Evolutionary conservation across 176 grass and related monocot species (phyloP).

Genomic region (Urochloa ruziziensis): DNA sequence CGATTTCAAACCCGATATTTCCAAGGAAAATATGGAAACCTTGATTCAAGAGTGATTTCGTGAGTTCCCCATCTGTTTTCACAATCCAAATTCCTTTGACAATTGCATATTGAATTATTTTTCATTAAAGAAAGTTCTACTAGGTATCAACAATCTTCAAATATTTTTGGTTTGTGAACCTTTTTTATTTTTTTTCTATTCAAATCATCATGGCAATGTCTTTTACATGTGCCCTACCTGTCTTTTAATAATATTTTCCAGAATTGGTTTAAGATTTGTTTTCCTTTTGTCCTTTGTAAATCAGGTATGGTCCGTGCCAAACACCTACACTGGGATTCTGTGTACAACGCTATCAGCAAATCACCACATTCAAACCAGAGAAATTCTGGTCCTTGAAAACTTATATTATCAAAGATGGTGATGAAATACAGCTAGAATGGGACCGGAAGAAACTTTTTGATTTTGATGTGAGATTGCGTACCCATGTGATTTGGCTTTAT

Average conservation of each 20-base stretch:
- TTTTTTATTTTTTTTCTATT: background rate
- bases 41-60: conserved; percentile 99
- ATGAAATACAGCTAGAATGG: conserved; percentile 88
- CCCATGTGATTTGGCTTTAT: conserved; percentile 14
- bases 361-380: conserved; percentile 98
- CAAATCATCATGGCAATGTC: conserved; percentile 19
- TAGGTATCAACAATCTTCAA: conserved; percentile 1
- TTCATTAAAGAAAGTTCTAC: background rate
- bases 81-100: conserved; percentile 19
- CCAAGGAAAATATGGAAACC: conserved; percentile 98
- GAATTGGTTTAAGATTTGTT: conserved; percentile 19
- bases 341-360: conserved; percentile 91
- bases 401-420: conserved; percentile 70
- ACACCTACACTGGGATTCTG: conserved; percentile 96
- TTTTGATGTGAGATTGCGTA: conserved; percentile 63
- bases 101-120: background rate
- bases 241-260: conserved; percentile 17
- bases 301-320: conserved; percentile 97
- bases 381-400: conserved; percentile 96
- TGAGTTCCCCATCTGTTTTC: conserved; percentile 58
- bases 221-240: background rate
- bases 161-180: background rate
- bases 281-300: background rate
- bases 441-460: conserved; percentile 90
- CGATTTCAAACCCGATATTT: conserved; percentile 96